Evolutionary conservation across 768 basidiomycete genomes (phyloP).

Genomic region (Naganishia kalamii): DNA sequence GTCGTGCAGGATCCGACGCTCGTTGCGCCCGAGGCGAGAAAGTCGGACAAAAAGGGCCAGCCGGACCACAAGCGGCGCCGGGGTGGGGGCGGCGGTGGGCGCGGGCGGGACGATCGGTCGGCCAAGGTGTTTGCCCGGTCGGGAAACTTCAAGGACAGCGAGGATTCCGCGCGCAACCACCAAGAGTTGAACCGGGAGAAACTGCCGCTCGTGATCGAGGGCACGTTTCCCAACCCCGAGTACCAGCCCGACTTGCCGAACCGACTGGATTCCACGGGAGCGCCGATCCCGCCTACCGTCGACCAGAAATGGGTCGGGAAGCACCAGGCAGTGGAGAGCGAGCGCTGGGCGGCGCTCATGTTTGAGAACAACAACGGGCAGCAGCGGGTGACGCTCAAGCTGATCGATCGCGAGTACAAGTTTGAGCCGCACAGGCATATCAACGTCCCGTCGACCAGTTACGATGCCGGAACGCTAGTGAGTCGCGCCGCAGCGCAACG

Average conservation of each 20-base stretch:
- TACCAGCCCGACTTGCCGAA: not conserved
- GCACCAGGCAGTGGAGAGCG: not conserved
- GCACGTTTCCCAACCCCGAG: conserved; percentile 3
- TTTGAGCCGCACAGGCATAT: conserved; percentile 14
- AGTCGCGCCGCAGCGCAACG: not conserved
- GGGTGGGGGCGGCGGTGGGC: not conserved
- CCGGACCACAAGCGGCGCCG: not conserved
- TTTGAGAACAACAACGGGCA: not conserved
- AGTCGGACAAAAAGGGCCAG: not conserved
- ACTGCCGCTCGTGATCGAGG: conserved; percentile 13
- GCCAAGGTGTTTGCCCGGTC: conserved; percentile 4
- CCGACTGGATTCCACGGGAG: not conserved
- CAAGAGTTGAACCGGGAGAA: conserved; percentile 18
- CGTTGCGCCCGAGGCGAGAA: conserved; percentile 11
- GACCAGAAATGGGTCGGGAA: conserved; percentile 10
- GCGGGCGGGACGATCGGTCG: not conserved
- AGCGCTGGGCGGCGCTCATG: conserved; percentile 3
- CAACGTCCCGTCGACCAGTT: conserved; percentile 10
- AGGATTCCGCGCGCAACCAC: not conserved
- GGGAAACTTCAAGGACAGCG: conserved; percentile 8
- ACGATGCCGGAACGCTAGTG: not conserved
- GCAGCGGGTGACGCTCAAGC: not conserved
- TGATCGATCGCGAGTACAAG: conserved; percentile 11
- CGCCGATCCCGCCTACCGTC: not conserved
- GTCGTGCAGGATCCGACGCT: conserved; percentile 15